Evolutionary conservation across 1,284 basidiomycete genomes (phyloP).

Genomic region (Peniophora sp.): DNA sequence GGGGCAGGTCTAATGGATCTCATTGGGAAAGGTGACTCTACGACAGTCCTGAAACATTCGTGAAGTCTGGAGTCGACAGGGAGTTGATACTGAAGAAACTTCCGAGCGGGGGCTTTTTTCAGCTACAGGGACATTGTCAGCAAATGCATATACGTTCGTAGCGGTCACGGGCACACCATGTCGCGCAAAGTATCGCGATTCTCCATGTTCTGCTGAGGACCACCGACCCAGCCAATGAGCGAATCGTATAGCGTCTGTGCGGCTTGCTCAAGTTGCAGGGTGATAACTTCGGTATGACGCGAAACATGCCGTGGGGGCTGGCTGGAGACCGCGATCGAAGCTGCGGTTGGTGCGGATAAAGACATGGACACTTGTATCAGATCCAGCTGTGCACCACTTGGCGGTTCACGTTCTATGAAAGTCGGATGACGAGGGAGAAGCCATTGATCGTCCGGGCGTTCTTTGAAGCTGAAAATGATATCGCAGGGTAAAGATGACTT

Average conservation of each 20-base stretch:
- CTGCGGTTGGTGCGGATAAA: constrained; percentile 21
- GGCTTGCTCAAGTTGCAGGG: constrained; percentile 38
- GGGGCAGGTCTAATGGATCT: constrained; percentile 39
- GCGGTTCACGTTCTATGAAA: constrained; percentile 31
- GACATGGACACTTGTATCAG: constrained; percentile 29
- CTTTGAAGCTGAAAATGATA: constrained; percentile 61
- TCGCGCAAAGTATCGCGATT: constrained; percentile 32
- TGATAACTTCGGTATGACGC: constrained; percentile 29
- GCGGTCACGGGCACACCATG: constrained; percentile 31
- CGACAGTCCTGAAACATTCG: constrained; percentile 44
- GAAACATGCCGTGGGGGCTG: constrained; percentile 2
- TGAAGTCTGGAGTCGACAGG: constrained; percentile 42
- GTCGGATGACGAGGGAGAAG: constrained; percentile 53
- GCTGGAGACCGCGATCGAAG: background rate
- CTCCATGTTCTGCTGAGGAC: constrained; percentile 35
- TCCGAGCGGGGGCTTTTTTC: constrained; percentile 31
- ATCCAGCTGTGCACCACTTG: constrained; percentile 16
- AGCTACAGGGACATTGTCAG: constrained; percentile 8
- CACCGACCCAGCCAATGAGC: constrained; percentile 50
- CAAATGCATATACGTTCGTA: background rate
- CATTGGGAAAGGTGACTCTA: constrained; percentile 40
- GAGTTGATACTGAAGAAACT: constrained; percentile 52
- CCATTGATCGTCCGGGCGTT: constrained; percentile 52
- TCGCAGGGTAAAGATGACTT: constrained; percentile 43
- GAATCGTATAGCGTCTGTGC: constrained; percentile 43